A percentile compares a stretch with the other conserved stretches of the same genome.
Evolutionary conservation across 805 yeast species (phyloP).

Genomic region (Lipomyces yamadae): DNA sequence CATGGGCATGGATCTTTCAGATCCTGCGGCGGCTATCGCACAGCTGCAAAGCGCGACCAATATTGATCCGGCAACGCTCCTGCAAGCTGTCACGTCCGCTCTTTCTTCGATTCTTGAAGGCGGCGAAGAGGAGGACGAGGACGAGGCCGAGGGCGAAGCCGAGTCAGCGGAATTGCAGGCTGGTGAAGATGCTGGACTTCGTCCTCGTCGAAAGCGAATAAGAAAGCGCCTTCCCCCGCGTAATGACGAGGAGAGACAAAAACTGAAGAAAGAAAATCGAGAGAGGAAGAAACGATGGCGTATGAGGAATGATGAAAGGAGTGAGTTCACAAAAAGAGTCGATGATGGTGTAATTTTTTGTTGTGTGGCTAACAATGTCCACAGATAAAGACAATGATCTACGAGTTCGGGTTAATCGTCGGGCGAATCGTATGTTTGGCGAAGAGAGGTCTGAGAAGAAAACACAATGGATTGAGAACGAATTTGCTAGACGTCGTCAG

Average conservation of each 20-base stretch:
- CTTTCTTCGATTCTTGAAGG: constrained; percentile 25
- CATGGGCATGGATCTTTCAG: constrained; percentile 33
- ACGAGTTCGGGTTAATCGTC: constrained; percentile 72
- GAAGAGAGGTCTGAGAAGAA: constrained; percentile 57
- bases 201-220: constrained; percentile 7
- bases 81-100: constrained; percentile 35
- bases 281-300: constrained; percentile 85
- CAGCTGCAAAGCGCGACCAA: constrained; percentile 33
- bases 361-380: not conserved
- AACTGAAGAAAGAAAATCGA: constrained; percentile 68
- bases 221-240: constrained; percentile 16
- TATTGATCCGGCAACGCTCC: constrained; percentile 31
- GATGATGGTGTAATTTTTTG: not conserved
- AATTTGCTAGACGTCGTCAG: constrained; percentile 67
- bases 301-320: constrained; percentile 75
- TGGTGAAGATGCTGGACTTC: constrained; percentile 11
- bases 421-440: constrained; percentile 74
- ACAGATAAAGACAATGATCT: constrained; percentile 79
- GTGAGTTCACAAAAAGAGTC: constrained; percentile 10
- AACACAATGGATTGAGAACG: constrained; percentile 72
- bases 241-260: constrained; percentile 55
- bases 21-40: constrained; percentile 33
- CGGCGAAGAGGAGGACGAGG: constrained; percentile 23
- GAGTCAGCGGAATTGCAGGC: not conserved
- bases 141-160: constrained; percentile 12